Conservation (phyloP, 331 rosid genomes). For the Rosa hybrid region DNA sequence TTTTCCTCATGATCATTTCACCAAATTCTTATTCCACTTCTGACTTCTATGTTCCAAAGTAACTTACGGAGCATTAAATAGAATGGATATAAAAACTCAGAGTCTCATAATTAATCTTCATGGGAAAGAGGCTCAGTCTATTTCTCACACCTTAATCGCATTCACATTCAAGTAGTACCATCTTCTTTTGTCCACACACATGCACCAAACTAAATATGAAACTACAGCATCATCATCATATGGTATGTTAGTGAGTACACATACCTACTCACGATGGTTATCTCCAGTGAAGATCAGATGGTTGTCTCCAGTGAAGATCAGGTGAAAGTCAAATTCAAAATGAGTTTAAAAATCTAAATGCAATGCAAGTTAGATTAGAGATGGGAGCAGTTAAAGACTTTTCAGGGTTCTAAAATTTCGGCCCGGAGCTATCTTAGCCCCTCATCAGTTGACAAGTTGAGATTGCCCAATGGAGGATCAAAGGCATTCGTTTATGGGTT, state of each 20-base stretch:
- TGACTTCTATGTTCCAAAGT: neutral
- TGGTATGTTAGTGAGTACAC: too few relatives aligned
- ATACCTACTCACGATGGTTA: neutral
- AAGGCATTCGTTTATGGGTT: constrained; percentile 14
- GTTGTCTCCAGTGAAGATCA: neutral
- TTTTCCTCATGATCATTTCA: neutral
- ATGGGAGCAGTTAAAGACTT: too few relatives aligned
- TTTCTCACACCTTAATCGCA: neutral
- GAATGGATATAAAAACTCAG: neutral
- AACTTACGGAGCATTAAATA: neutral
- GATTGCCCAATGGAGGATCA: too few relatives aligned
- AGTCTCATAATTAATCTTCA: neutral
- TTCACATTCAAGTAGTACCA: neutral
- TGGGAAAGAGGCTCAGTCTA: neutral
- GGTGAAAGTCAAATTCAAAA: too few relatives aligned
- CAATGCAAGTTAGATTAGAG: neutral
- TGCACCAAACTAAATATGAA: too few relatives aligned
- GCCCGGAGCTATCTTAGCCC: too few relatives aligned
- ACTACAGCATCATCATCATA: too few relatives aligned
- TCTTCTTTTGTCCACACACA: neutral
- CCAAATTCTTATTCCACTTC: neutral
- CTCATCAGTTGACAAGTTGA: too few relatives aligned
- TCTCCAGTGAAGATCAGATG: neutral
- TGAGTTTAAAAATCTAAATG: neutral
- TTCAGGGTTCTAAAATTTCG: too few relatives aligned